Evolutionary conservation across 805 yeast species (phyloP).

Genomic region (Teunomyces atbi): DNA sequence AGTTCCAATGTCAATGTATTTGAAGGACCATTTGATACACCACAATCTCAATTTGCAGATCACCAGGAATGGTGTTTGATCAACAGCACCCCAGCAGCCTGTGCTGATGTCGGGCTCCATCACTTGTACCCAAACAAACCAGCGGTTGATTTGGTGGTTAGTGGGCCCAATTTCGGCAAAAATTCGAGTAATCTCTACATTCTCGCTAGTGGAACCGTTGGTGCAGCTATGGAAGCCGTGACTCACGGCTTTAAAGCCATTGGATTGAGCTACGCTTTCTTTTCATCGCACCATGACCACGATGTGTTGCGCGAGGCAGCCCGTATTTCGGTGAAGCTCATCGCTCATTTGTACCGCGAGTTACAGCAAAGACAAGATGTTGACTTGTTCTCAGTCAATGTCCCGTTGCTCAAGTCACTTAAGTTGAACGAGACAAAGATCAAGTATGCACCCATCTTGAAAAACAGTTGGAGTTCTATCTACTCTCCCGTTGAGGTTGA

Average conservation of each 20-base stretch:
- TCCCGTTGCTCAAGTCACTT: conserved; percentile 66
- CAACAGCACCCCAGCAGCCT: conserved; percentile 95
- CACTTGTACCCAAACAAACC: conserved; percentile 57
- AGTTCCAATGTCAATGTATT: conserved; percentile 50
- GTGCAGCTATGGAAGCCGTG: conserved; percentile 94
- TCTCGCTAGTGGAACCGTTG: conserved; percentile 91
- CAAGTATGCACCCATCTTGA: conserved; percentile 72
- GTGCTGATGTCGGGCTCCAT: conserved; percentile 85
- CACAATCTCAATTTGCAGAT: conserved; percentile 37
- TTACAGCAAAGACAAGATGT: conserved; percentile 52
- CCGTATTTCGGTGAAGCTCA: conserved; percentile 59
- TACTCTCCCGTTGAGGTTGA: conserved; percentile 35
- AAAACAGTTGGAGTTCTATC: conserved; percentile 76
- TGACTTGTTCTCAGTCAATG: conserved; percentile 79
- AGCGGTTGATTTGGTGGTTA: conserved; percentile 79
- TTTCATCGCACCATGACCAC: conserved; percentile 47
- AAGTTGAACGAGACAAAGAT: conserved; percentile 58
- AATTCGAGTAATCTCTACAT: conserved; percentile 87
- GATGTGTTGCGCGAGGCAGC: conserved; percentile 63
- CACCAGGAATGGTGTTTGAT: conserved; percentile 81
- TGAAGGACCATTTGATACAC: conserved; percentile 65
- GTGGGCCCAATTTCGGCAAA: conserved; percentile 96
- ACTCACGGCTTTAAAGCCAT: conserved; percentile 68
- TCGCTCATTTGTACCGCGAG: conserved; percentile 53
- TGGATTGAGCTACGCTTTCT: conserved; percentile 86